Percentiles rank a stretch among this genome's conserved stretches.
phyloP scores from a whole-genome alignment of 1,284 basidiomycete species.

The Irpex lacteus region DNA sequence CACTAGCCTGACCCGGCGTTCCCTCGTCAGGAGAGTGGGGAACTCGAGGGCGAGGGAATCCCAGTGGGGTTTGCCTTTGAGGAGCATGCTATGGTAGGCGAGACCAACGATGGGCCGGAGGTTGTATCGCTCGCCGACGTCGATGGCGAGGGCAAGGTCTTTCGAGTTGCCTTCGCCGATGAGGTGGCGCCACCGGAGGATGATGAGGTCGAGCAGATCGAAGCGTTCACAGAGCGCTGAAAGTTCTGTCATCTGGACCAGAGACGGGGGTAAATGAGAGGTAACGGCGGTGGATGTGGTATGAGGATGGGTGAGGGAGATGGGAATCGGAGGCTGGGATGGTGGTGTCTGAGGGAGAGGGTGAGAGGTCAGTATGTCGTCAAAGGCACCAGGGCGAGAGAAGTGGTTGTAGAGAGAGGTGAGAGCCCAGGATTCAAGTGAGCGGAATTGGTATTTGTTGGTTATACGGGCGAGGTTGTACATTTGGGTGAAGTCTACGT shows the following conservation, averaged over 20 bases:
- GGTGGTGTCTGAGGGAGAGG: slow-evolving; percentile 13
- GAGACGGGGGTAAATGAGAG: slow-evolving; percentile 20
- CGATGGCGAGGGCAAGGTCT: slow-evolving; percentile 40
- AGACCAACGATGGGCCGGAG: slow-evolving; percentile 38
- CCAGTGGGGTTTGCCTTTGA: slow-evolving; percentile 40
- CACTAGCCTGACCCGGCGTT: slow-evolving; percentile 40
- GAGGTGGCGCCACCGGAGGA: slow-evolving; percentile 39
- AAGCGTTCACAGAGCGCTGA: slow-evolving; percentile 43
- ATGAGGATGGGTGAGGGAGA: slow-evolving; percentile 9
- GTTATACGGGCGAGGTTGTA: slow-evolving; percentile 49
- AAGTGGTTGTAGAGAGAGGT: slow-evolving; percentile 39
- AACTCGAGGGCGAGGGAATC: slow-evolving; percentile 30
- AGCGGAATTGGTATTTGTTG: slow-evolving; percentile 55
- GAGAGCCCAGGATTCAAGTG: slow-evolving; percentile 49
- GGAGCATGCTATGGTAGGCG: slow-evolving; percentile 42
- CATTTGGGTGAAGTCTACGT: slow-evolving; percentile 39
- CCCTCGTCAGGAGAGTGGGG: slow-evolving; percentile 28
- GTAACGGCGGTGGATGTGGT: background rate
- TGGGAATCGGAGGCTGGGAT: slow-evolving; percentile 11
- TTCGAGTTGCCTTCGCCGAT: slow-evolving; percentile 34
- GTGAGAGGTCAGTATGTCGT: slow-evolving; percentile 20
- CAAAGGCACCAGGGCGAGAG: slow-evolving; percentile 32
- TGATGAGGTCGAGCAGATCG: slow-evolving; percentile 38
- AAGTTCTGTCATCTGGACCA: slow-evolving; percentile 42
- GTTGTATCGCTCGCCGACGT: slow-evolving; percentile 41